Evolutionary conservation across 306 rosid genomes (phyloP), one percentile per base, ranked within the genome.

Genomic region (Castanospermum australe): DNA sequence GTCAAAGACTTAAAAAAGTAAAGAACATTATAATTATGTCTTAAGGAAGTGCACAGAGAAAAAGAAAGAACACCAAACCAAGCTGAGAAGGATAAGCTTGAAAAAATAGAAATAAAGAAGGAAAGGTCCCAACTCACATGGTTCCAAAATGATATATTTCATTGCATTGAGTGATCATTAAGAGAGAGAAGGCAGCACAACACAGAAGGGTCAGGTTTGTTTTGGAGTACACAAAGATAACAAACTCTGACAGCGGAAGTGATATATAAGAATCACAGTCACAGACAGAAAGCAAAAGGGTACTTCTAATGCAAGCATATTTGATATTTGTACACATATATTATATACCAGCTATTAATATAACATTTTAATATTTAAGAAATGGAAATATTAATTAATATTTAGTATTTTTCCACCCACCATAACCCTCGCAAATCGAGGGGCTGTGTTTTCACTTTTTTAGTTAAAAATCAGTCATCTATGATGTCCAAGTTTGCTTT

Each of bases 161-260:
- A 68, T 71, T 67, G 71, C 72, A 60, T 22, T 56, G 35, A n/a
- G n/a, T n/a, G n/a, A n/a, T n/a, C n/a, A n/a, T n/a, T n/a, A n/a
- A 77, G 56, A 62, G 25, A 73, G 55, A 15, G 44, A 56, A 15
- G 12, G 69, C 21, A 44, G 7, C 20, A 33, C 25, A 68, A 54
- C 61, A 44, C 60, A 66, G 78, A 42, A 81, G 76, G 60, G 84
- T 73, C 76, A 80, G 84, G 83, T 85, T 87, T 87, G 91, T 84
- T 87, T 86, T 80, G 67, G 83, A 86, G 92, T 83, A 90, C 93
- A 86, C 93, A 82, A 84, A 85, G 89, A 91, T 93, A 91, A 91
- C 93, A 88, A 91, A 81, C 90, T 93, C 90, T 86, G 91, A 70
- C 92, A 85, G 87, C 86, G 32, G 73, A 86, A 86, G 61, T 86